Percentiles rank a stretch among this genome's conserved stretches.
These are phyloP conservation scores for Penicillium sp. DNA, from an alignment of 2,329 filamentous ascomycete genomes.

Conservation along the genomic window DNA sequence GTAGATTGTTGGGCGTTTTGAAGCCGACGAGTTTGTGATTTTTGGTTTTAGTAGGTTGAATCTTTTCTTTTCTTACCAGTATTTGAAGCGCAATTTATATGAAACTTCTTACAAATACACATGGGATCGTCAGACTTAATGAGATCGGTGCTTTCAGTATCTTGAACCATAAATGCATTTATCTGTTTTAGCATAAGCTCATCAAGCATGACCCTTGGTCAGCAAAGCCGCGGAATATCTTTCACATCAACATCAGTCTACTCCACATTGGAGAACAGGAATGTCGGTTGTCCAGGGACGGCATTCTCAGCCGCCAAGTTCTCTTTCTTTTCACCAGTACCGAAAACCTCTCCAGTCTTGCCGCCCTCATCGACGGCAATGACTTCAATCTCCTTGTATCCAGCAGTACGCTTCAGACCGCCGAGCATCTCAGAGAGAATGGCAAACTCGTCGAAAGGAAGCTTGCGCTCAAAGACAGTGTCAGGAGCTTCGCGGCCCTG, in stretches of 20 bases:
- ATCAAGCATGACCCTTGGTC: conserved; percentile 19
- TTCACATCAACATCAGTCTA: conserved; percentile 11
- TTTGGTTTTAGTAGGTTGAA: no score
- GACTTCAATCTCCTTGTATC: conserved; percentile 65
- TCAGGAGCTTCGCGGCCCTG: conserved; percentile 58
- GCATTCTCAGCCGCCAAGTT: conserved; percentile 65
- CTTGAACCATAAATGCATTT: conserved; percentile 15
- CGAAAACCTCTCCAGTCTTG: conserved; percentile 42
- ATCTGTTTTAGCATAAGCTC: conserved; percentile 22
- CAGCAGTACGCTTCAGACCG: conserved; percentile 69
- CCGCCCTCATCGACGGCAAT: conserved; percentile 60
- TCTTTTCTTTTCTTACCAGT: no score
- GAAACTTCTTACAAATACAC: no score
- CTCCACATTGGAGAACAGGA: conserved; percentile 75
- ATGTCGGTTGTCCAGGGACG: conserved; percentile 74
- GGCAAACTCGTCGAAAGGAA: conserved; percentile 77
- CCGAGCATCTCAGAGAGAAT: conserved; percentile 72
- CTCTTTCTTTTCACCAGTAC: conserved; percentile 50
- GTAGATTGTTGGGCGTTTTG: conserved; percentile 8
- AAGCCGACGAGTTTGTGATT: background rate
- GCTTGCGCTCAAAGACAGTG: conserved; percentile 71
- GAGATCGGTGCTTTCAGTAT: background rate
- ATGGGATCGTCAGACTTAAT: no score
- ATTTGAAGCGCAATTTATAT: no score
- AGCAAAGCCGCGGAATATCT: background rate